Base-by-base conservation (phyloP, 225 moss, liverwort and hornwort genomes). In the Antitrichia curtipendula region DNA sequence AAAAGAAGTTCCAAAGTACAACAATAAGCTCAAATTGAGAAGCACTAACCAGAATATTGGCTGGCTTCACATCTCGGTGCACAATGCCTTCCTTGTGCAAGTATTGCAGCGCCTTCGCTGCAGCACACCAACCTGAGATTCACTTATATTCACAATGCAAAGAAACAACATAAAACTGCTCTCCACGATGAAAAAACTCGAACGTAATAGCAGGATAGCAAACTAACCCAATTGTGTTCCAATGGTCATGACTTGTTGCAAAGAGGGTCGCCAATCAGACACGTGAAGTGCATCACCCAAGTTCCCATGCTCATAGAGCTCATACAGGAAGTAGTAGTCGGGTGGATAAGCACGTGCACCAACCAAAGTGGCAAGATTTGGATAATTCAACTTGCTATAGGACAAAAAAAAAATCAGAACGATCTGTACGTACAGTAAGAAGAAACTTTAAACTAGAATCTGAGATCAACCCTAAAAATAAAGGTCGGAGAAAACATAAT, bases 31-130 rank as follows among this genome's bases (percentile, higher is more conserved):
- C 15, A 60, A 79, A 69, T 60, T 85, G 47, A 66, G 81, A 86
- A 65, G 40, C n/a, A 57, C 61, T 77, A 64, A 95, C 95, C 90
- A 95, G 84, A 78, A 95, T 93, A 88, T 95, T 95, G 22, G 95
- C 89, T 84, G 95, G 95, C 85, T 95, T 95, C 85, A 95, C 94
- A 89, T 95, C 95, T 87, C 95, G 92, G 90, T 95, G 95, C 83
- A 94, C 95, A 43, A 94, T 79, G 36, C 95, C 94, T 64, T 93
- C 80, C 74, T 86, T 91, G 87, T 95, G 95, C 91, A 95, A 79
- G 74, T 94, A 95, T 57, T 90, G 92, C 88, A 95, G 64, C 63
- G 94, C 94, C 81, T 66, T 88, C 79, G 94, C 95, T 95, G 91
- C 91, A 87, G 88, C 83, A 74, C 85, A 77, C 84, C 75, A 84